Evolutionary conservation across 208 protist genomes (phyloP).

Genomic region (Leishmania braziliensis): DNA sequence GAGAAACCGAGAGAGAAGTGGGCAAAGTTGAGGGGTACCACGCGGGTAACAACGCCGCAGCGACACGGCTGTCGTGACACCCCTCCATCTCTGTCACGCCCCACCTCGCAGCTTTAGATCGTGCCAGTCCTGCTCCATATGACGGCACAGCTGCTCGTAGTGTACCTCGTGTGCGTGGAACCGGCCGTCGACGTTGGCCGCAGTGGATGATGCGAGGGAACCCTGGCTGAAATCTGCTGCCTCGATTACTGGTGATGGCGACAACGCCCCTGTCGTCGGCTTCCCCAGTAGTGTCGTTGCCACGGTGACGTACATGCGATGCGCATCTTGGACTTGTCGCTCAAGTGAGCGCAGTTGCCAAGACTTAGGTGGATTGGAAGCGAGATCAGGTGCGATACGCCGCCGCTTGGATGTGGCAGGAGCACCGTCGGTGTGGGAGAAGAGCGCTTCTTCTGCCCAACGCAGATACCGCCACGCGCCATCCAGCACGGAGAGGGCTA

Average conservation of each 20-base stretch:
- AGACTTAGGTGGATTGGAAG: neutral
- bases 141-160: conserved; percentile 24
- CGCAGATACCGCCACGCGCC: conserved; percentile 18
- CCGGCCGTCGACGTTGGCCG: neutral
- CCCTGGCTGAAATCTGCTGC: neutral
- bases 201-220: neutral
- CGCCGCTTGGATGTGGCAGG: neutral
- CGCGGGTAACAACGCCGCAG: neutral
- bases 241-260: neutral
- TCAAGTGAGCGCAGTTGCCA: conserved; percentile 18
- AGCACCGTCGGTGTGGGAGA: conserved; percentile 3
- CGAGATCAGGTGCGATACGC: neutral
- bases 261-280: neutral
- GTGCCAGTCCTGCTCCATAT: conserved; percentile 29
- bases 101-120: conserved; percentile 9
- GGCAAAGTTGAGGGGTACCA: too few species aligned
- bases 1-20: neutral
- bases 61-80: neutral
- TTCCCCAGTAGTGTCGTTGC: conserved; percentile 5
- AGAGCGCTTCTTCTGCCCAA: conserved; percentile 20
- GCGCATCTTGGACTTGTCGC: conserved; percentile 17
- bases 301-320: conserved; percentile 18
- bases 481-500: conserved; percentile 29
- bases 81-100: neutral
- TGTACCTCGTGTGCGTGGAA: conserved; percentile 21